phyloP scores from a whole-genome alignment of 2,329 filamentous ascomycete genomes.

The Aureobasidium sp. region DNA sequence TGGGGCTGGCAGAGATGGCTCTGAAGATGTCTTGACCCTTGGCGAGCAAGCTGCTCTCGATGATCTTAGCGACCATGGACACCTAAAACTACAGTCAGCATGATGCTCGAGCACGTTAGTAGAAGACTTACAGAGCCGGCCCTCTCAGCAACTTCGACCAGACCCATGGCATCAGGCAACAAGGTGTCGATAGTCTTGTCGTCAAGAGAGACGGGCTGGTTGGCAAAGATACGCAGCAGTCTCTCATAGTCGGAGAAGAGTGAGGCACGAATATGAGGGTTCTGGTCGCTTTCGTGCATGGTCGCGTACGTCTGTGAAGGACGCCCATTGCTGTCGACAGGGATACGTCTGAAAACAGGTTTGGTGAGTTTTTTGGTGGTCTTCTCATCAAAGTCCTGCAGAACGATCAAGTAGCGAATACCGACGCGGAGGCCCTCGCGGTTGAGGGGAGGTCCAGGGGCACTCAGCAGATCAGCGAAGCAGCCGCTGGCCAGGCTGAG shows the following conservation, averaged over 20 bases:
- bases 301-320: background rate
- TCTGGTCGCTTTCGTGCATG: background rate
- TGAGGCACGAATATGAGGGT: background rate
- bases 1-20: slow-evolving; percentile 35
- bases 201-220: slow-evolving; percentile 33
- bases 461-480: background rate
- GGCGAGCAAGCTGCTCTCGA: slow-evolving; percentile 41
- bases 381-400: slow-evolving; percentile 16
- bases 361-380: slow-evolving; percentile 4
- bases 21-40: slow-evolving; percentile 40
- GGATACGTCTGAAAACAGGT: slow-evolving; percentile 13
- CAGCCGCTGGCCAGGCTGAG: slow-evolving; percentile 21
- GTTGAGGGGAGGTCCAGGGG: background rate
- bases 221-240: slow-evolving; percentile 42
- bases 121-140: slow-evolving; percentile 32
- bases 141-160: slow-evolving; percentile 40
- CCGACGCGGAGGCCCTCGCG: slow-evolving; percentile 14
- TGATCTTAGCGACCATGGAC: slow-evolving; percentile 34
- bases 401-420: slow-evolving; percentile 20
- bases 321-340: slow-evolving; percentile 18
- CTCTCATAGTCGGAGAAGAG: slow-evolving; percentile 32
- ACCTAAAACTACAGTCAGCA: slow-evolving; percentile 16
- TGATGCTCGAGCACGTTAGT: too few species aligned
- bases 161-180: slow-evolving; percentile 32
- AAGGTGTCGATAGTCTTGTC: slow-evolving; percentile 32